These are phyloP conservation scores for Teratosphaeria viscida DNA, from an alignment of 2,329 filamentous ascomycete genomes.

Conservation along the genomic window DNA sequence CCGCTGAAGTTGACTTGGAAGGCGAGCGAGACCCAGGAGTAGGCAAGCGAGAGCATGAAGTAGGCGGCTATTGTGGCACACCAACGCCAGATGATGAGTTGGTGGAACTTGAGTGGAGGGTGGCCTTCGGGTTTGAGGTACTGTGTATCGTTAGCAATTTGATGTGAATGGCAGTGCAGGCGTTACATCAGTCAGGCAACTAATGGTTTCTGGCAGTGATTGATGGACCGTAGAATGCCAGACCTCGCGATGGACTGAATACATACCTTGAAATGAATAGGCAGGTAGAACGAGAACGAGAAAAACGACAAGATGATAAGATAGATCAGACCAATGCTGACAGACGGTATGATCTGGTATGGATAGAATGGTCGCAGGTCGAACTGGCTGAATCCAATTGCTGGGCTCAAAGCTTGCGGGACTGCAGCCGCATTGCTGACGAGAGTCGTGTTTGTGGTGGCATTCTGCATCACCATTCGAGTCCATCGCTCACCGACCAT, in stretches of 20 bases:
- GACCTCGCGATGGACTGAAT: not conserved
- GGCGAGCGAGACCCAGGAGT: constrained; percentile 52
- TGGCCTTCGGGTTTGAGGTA: constrained; percentile 47
- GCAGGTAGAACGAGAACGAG: constrained; percentile 54
- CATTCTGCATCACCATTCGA: constrained; percentile 31
- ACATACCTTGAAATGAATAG: constrained; percentile 42
- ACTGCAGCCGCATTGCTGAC: constrained; percentile 35
- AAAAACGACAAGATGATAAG: constrained; percentile 59
- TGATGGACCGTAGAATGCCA: no score
- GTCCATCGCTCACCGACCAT: constrained; percentile 41
- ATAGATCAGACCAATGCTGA: constrained; percentile 55
- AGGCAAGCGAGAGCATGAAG: constrained; percentile 51
- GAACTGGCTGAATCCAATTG: constrained; percentile 44
- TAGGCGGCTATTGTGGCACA: constrained; percentile 47
- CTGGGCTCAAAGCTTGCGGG: constrained; percentile 47
- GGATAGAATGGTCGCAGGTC: constrained; percentile 53
- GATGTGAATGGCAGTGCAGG: not conserved
- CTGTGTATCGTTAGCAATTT: constrained; percentile 15
- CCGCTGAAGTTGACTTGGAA: constrained; percentile 51
- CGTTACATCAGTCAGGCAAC: no score
- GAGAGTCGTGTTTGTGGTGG: constrained; percentile 27
- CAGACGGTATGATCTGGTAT: constrained; percentile 44
- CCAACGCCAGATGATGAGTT: constrained; percentile 51
- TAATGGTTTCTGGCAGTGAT: no score
- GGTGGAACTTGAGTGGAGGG: constrained; percentile 47